Conservation (phyloP, 768 basidiomycete genomes). For the Suillus bovinus region DNA sequence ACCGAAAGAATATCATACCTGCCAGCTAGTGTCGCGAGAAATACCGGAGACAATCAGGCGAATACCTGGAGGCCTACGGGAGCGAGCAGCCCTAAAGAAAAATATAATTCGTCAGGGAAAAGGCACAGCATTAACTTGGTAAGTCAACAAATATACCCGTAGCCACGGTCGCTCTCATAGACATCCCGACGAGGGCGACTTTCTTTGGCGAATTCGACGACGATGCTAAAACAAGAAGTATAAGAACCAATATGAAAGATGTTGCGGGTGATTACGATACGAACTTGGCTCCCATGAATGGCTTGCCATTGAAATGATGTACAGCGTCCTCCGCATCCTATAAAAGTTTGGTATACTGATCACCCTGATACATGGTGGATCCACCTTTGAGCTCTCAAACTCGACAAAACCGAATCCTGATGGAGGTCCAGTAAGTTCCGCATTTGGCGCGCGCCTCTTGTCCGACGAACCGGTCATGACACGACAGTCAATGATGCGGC, state of each 20-base stretch:
- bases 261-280: slow-evolving; percentile 16
- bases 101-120: slow-evolving; percentile 16
- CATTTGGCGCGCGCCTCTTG: slow-evolving; percentile 16
- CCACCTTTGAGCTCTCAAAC: slow-evolving; percentile 82
- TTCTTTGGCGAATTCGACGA: slow-evolving; percentile 96
- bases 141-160: slow-evolving; percentile 46
- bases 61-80: slow-evolving; percentile 77
- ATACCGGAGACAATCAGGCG: slow-evolving; percentile 87
- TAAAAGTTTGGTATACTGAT: slow-evolving; percentile 15
- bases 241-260: slow-evolving; percentile 2
- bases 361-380: not conserved
- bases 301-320: slow-evolving; percentile 81
- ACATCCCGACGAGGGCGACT: slow-evolving; percentile 79
- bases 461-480: slow-evolving; percentile 84
- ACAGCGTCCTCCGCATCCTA: slow-evolving; percentile 97
- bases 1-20: slow-evolving; percentile 68
- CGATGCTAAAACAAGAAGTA: slow-evolving; percentile 56
- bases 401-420: slow-evolving; percentile 96
- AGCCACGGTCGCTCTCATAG: slow-evolving; percentile 56
- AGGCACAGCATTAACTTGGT: slow-evolving; percentile 9
- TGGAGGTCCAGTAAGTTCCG: slow-evolving; percentile 21
- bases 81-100: slow-evolving; percentile 50
- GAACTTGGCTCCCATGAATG: slow-evolving; percentile 87
- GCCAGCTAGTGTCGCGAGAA: slow-evolving; percentile 96
- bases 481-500: slow-evolving; percentile 85